A percentile compares a stretch with the other conserved stretches of the same genome.
Evolutionary conservation across 2,329 filamentous ascomycete genomes (phyloP).

Genomic region (Elsinoe fawcettii): DNA sequence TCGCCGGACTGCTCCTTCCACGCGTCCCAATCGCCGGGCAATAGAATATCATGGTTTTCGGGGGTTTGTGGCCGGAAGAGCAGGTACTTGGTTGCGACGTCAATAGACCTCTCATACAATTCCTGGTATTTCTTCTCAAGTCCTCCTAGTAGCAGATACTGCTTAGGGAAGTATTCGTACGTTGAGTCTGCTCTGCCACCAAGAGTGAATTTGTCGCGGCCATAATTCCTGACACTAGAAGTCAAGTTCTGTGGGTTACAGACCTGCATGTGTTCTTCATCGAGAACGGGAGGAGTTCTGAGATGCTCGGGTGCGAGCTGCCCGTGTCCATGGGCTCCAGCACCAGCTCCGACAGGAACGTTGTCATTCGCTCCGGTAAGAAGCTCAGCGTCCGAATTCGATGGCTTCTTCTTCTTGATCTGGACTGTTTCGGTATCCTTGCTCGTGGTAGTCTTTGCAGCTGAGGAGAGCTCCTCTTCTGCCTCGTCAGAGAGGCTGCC

Average conservation of each 20-base stretch:
- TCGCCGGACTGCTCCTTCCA: constrained; percentile 19
- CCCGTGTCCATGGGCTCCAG: neutral
- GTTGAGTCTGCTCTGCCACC: constrained; percentile 50
- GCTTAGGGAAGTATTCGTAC: constrained; percentile 52
- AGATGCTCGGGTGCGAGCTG: neutral
- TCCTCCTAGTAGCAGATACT: constrained; percentile 71
- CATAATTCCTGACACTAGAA: constrained; percentile 36
- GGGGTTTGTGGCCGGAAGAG: constrained; percentile 71
- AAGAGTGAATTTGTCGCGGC: constrained; percentile 45
- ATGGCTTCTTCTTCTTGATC: constrained; percentile 7
- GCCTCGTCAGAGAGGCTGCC: neutral
- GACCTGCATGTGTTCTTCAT: constrained; percentile 26
- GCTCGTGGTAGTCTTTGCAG: neutral
- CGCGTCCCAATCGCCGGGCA: constrained; percentile 51
- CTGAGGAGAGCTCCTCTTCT: neutral
- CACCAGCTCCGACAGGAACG: neutral
- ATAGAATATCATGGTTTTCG: constrained; percentile 60
- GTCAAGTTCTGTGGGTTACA: constrained; percentile 56
- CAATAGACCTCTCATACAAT: constrained; percentile 62
- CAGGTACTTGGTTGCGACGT: constrained; percentile 62
- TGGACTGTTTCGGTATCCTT: constrained; percentile 1
- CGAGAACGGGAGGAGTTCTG: neutral
- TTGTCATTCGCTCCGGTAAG: neutral
- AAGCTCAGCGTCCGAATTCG: neutral
- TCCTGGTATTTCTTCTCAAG: constrained; percentile 62